Evolutionary conservation across 805 yeast genomes (phyloP), one percentile per base, ranked within the genome.

Genomic region (Wickerhamiella occidentalis): DNA sequence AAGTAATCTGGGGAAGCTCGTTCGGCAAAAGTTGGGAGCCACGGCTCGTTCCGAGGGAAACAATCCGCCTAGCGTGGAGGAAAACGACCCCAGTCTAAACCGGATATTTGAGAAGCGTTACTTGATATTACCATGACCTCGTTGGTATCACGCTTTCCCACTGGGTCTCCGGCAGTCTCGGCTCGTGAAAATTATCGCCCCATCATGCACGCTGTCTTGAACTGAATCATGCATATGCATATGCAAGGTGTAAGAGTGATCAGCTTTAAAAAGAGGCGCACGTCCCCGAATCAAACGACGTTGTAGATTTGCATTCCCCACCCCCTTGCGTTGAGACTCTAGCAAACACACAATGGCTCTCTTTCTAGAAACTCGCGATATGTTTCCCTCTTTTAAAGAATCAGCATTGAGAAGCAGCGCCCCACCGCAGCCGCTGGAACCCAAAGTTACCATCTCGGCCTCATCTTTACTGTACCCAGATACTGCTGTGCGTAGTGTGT

Each of bases 401-500:
- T 49, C 52, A 8, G 52, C 52, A 1, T 28, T 30, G 30, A 48
- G 52, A 33, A 23, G 49, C 19, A 38, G 46, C 42, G 35, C 29
- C 7, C 35, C 36, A 6, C 45, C 44, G 18, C 30, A 22, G 21
- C 44, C 44, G 17, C 44, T 40, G 21, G 44, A 40, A 23, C 48
- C 48, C 23, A 12, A 17, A 17, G 41, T 45, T 43, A 17, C 38
- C 9, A 12, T 23, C 33, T 33, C 46, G 11, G 33, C 47, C 11
- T 37, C 52, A 17, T 59, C 63, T 33, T 53, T 65, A 45, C 54
- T 65, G 46, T 65, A 61, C 48, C 64, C 69, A 22, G 69, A 65
- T 53, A 65, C 69, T 13, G 68, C 68, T 3, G 68, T 68, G 3
- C 53, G 67, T 18, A 54, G 59, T 18, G 57, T 61, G 11, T 66